These are phyloP conservation scores for Echinochloa phyllopogon DNA, from an alignment of 176 grass and related monocot genomes.

Conservation along the genomic window DNA sequence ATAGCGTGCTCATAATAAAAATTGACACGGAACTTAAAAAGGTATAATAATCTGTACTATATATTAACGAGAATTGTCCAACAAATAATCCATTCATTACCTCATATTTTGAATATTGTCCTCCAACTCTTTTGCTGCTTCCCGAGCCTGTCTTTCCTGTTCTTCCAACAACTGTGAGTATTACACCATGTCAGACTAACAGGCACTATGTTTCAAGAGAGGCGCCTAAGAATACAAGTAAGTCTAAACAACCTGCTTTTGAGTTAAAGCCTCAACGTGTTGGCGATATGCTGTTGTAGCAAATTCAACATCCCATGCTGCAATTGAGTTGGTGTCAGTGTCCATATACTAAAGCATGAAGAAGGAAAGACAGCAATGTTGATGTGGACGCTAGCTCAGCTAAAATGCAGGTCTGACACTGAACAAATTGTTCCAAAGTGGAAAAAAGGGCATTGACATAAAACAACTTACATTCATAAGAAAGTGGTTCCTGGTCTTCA, in stretches of 20 bases:
- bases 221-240: slow-evolving; percentile 16
- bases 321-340: slow-evolving; percentile 40
- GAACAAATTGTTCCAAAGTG: not conserved
- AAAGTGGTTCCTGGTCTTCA: slow-evolving; percentile 95
- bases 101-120: slow-evolving; percentile 62
- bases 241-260: slow-evolving; percentile 74
- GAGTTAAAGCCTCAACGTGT: slow-evolving; percentile 89
- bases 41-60: not conserved
- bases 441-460: not conserved
- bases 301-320: slow-evolving; percentile 99
- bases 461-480: slow-evolving; percentile 84
- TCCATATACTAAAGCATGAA: slow-evolving; percentile 29
- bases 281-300: slow-evolving; percentile 95
- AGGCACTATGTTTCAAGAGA: slow-evolving; percentile 22
- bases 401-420: not conserved
- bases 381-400: slow-evolving; percentile 6
- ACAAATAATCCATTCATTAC: slow-evolving; percentile 48
- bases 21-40: not conserved
- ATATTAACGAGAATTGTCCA: not conserved
- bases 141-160: slow-evolving; percentile 76
- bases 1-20: slow-evolving; percentile 5
- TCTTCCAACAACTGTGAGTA: slow-evolving; percentile 89
- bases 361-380: not conserved
- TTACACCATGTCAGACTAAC: slow-evolving; percentile 30
- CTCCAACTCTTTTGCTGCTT: slow-evolving; percentile 69